Conservation (phyloP, 1,284 basidiomycete genomes). For the Ustilago tritici region DNA sequence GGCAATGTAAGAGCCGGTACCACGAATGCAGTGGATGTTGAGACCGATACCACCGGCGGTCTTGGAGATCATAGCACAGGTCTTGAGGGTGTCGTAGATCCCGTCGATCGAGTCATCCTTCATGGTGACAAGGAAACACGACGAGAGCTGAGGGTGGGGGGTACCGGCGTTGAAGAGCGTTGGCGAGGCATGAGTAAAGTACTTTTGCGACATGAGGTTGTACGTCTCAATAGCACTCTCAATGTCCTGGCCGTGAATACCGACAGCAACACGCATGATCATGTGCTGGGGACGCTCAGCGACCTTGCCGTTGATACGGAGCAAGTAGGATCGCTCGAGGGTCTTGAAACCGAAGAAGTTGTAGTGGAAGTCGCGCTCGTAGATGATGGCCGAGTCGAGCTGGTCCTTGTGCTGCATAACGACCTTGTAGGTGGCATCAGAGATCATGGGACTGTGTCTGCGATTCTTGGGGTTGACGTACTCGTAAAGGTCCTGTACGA, state of each 20-base stretch:
- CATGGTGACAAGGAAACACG: constrained; percentile 98
- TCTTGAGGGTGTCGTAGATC: constrained; percentile 98
- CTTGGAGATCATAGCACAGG: constrained; percentile 99
- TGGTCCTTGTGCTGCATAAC: constrained; percentile 84
- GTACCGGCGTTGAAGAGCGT: constrained; percentile 99
- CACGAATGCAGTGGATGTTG: constrained; percentile 95
- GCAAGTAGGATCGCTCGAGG: constrained; percentile 95
- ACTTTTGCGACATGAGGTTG: constrained; percentile 85
- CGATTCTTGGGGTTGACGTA: constrained; percentile 98
- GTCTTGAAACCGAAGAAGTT: constrained; percentile 96
- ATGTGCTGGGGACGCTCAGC: constrained; percentile 98
- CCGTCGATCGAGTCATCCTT: constrained; percentile 99
- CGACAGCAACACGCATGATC: constrained; percentile 99
- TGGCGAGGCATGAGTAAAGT: constrained; percentile 95
- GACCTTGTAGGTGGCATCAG: constrained; percentile 84
- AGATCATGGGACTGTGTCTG: constrained; percentile 87
- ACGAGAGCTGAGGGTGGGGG: constrained; percentile 92
- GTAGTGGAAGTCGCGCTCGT: constrained; percentile 96
- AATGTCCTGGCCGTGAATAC: constrained; percentile 91
- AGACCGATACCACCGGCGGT: constrained; percentile 98
- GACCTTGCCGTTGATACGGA: constrained; percentile 92
- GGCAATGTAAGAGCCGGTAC: constrained; percentile 87
- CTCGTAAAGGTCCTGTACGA: constrained; percentile 88
- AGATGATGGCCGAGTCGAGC: constrained; percentile 95
- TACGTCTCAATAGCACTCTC: constrained; percentile 88